Conservation (phyloP, 345 rosid species). For the Populus simonii region DNA sequence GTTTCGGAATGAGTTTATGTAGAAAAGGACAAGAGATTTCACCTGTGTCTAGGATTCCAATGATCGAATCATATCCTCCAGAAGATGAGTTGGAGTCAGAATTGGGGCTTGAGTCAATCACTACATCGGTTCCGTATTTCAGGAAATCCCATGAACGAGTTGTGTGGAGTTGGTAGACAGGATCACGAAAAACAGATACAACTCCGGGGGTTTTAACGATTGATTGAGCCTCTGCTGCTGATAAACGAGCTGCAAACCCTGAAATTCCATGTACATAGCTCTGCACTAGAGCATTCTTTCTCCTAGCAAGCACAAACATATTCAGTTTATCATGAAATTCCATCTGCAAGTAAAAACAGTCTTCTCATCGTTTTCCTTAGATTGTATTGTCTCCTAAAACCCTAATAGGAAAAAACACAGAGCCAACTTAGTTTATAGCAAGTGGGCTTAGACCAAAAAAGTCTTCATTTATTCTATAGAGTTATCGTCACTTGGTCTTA, state of each 20-base stretch:
- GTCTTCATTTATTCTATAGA: too few relatives aligned
- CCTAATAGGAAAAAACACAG: too few relatives aligned
- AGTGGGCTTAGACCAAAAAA: too few relatives aligned
- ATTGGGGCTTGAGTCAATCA: conserved; percentile 39
- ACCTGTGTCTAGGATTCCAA: conserved; percentile 81
- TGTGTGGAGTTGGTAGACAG: conserved; percentile 66
- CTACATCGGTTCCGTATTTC: conserved; percentile 50
- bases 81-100: conserved; percentile 31
- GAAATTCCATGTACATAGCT: conserved; percentile 64
- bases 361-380: background rate
- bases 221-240: conserved; percentile 61
- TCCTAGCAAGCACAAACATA: conserved; percentile 37
- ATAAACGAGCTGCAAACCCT: conserved; percentile 74
- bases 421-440: too few relatives aligned
- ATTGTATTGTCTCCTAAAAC: background rate
- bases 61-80: conserved; percentile 41
- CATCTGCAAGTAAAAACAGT: background rate
- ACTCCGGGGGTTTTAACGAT: conserved; percentile 62
- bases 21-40: background rate
- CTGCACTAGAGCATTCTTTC: conserved; percentile 41
- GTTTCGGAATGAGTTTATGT: background rate
- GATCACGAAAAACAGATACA: conserved; percentile 71
- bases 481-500: too few relatives aligned
- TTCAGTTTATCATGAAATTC: background rate
- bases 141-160: conserved; percentile 97